These are phyloP conservation scores for Colletotrichum sp. DNA, from an alignment of 2,329 filamentous ascomycete species.

Conservation along the genomic window DNA sequence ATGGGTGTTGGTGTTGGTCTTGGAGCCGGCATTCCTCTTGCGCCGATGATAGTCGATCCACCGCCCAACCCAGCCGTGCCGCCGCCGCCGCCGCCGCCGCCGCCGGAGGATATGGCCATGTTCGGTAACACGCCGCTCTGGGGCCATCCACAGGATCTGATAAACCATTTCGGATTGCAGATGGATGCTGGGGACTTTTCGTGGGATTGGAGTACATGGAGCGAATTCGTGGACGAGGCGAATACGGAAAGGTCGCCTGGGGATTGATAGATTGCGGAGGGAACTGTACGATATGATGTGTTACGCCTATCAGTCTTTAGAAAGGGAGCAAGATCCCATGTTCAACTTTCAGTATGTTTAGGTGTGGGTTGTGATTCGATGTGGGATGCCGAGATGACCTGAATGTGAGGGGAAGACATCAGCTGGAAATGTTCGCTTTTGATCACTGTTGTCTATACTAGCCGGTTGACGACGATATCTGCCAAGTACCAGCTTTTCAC, in stretches of 20 bases:
- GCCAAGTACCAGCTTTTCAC: background rate
- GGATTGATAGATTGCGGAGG: constrained; percentile 13
- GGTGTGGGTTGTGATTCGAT: background rate
- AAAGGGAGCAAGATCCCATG: background rate
- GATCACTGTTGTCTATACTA: background rate
- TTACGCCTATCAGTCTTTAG: background rate
- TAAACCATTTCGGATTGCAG: constrained; percentile 23
- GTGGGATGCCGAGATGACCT: background rate
- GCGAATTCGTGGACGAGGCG: constrained; percentile 49
- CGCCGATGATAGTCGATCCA: background rate
- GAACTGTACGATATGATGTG: background rate
- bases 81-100: background rate
- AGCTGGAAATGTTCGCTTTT: background rate
- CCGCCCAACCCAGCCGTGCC: background rate
- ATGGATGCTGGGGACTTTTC: constrained; percentile 17
- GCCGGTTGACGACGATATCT: background rate
- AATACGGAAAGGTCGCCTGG: constrained; percentile 35
- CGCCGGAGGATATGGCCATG: background rate
- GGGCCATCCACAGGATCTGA: constrained; percentile 28
- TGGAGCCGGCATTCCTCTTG: background rate
- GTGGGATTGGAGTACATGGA: constrained; percentile 46
- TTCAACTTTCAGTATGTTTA: background rate
- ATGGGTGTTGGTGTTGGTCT: background rate
- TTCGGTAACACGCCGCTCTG: constrained; percentile 10
- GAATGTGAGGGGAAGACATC: background rate